Evolutionary conservation across 805 yeast species (phyloP).

Genomic region (Nakazawaea sp.): DNA sequence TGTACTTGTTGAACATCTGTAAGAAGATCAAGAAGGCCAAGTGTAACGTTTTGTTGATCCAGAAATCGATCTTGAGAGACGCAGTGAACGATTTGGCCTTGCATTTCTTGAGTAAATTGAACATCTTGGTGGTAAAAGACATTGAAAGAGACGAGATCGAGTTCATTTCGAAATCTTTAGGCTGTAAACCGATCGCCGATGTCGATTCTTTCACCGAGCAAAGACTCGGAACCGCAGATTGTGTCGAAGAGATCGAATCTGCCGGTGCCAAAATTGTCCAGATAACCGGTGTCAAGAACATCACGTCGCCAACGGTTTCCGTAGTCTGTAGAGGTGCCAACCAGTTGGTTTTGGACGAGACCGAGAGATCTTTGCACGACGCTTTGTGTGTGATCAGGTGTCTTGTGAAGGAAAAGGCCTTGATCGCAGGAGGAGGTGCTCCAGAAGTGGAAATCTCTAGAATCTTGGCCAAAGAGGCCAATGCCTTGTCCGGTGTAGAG

Average conservation of each 20-base stretch:
- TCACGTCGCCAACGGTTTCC: slow-evolving; percentile 65
- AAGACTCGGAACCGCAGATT: slow-evolving; percentile 85
- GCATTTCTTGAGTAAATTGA: slow-evolving; percentile 88
- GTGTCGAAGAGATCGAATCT: slow-evolving; percentile 85
- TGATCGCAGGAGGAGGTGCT: slow-evolving; percentile 99
- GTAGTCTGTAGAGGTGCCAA: slow-evolving; percentile 95
- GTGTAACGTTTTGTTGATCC: slow-evolving; percentile 87
- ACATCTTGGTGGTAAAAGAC: slow-evolving; percentile 91
- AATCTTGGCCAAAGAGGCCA: slow-evolving; percentile 62
- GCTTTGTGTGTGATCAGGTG: slow-evolving; percentile 92
- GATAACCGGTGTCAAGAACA: slow-evolving; percentile 71
- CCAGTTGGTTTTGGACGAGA: slow-evolving; percentile 82
- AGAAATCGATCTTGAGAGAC: slow-evolving; percentile 88
- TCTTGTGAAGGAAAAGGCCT: slow-evolving; percentile 78
- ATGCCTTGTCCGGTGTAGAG: slow-evolving; percentile 74
- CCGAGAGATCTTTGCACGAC: slow-evolving; percentile 96
- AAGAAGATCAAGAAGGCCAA: slow-evolving; percentile 95
- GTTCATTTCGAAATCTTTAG: slow-evolving; percentile 75
- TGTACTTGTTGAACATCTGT: slow-evolving; percentile 88
- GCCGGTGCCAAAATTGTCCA: slow-evolving; percentile 87
- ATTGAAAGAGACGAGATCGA: slow-evolving; percentile 96
- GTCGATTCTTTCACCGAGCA: slow-evolving; percentile 90
- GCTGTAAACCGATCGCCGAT: slow-evolving; percentile 96
- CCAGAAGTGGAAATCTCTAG: slow-evolving; percentile 90
- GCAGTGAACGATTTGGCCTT: slow-evolving; percentile 92